A percentile compares a stretch with the other conserved stretches of the same genome.
phyloP scores from a whole-genome alignment of 2,329 filamentous ascomycete species.

The Botrytis deweyae region DNA sequence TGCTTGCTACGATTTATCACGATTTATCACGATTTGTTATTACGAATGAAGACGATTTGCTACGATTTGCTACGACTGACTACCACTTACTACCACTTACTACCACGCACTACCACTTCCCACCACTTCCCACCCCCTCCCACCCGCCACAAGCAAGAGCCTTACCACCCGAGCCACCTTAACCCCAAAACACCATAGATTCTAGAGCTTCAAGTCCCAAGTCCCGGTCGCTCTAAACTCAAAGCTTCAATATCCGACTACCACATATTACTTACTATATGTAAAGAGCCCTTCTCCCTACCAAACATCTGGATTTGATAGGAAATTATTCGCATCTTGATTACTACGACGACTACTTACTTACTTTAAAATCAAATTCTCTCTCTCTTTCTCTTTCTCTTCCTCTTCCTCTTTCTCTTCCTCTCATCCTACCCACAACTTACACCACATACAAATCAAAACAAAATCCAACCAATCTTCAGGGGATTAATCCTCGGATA shows the following conservation, averaged over 20 bases:
- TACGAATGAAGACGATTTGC: neutral
- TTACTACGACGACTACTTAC: neutral
- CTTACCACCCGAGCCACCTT: neutral
- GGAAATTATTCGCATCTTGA: conserved; percentile 1
- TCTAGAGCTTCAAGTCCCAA: conserved; percentile 1
- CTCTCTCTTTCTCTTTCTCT: neutral
- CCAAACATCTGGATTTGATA: neutral
- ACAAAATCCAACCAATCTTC: neutral
- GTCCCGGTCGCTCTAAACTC: neutral
- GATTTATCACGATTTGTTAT: neutral
- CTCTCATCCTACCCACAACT: neutral
- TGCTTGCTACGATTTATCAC: neutral
- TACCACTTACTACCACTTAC: neutral
- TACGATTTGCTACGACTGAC: too few relatives aligned
- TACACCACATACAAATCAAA: neutral
- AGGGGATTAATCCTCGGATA: conserved; percentile 4
- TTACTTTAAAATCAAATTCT: neutral
- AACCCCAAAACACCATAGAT: neutral
- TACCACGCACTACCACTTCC: too few relatives aligned
- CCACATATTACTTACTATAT: neutral
- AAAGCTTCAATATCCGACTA: neutral
- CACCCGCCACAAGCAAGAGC: neutral
- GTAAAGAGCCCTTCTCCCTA: neutral
- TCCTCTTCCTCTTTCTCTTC: neutral
- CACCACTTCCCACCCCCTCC: too few relatives aligned